Evolutionary conservation across 495 filamentous ascomycete genomes (phyloP).

Genomic region (Trichoderma gamsii): DNA sequence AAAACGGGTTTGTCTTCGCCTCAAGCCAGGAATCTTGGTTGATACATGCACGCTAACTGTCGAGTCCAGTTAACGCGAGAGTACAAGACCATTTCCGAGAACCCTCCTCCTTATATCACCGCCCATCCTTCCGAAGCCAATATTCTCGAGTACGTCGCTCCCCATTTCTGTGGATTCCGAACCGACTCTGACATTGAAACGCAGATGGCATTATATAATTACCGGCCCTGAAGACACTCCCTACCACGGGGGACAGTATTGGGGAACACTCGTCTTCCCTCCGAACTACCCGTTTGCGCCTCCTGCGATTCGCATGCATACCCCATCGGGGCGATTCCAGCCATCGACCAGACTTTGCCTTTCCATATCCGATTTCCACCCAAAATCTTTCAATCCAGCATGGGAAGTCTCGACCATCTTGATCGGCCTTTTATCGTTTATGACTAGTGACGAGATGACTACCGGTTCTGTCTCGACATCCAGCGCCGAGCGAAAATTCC

Average conservation of each 20-base stretch:
- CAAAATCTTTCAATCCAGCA: conserved; percentile 96
- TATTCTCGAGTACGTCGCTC: conserved; percentile 72
- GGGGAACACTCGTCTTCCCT: conserved; percentile 94
- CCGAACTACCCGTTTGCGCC: conserved; percentile 96
- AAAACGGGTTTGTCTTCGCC: conserved; percentile 61
- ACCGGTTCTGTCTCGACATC: conserved; percentile 82
- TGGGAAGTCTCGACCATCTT: conserved; percentile 97
- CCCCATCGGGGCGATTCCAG: conserved; percentile 90
- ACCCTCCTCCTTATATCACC: conserved; percentile 86
- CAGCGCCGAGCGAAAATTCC: conserved; percentile 69
- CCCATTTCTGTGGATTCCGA: neutral
- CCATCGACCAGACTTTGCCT: conserved; percentile 87
- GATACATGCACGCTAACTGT: conserved; percentile 15
- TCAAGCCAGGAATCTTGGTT: neutral
- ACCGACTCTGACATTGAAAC: neutral
- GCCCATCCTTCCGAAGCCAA: conserved; percentile 93
- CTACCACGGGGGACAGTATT: conserved; percentile 93
- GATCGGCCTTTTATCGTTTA: conserved; percentile 89
- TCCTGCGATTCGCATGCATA: conserved; percentile 98
- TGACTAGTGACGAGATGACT: conserved; percentile 99
- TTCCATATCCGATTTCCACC: conserved; percentile 94
- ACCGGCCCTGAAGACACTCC: conserved; percentile 93
- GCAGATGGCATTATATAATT: conserved; percentile 97
- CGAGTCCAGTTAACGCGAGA: conserved; percentile 73
- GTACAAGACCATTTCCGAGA: conserved; percentile 86